Base-by-base conservation (phyloP, 75 land plant genomes). In the Selaginella tamariscina region DNA sequence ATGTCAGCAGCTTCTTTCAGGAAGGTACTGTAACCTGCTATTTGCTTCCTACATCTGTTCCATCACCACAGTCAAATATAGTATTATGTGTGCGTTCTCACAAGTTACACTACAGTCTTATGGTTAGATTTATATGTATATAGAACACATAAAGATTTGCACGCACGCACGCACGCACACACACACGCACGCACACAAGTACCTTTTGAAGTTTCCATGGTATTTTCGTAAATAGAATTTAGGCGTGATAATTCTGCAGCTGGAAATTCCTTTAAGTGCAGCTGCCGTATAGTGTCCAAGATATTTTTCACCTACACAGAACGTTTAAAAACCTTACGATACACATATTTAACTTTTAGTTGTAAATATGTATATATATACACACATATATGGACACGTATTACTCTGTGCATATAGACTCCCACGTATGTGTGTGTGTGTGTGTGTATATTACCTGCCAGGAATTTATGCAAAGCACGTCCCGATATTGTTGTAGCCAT, bases 401-500 rank as follows among this genome's bases (percentile, higher is more conserved):
- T n/a, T n/a, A n/a, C n/a, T n/a, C n/a, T n/a, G n/a, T n/a, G n/a
- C n/a, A n/a, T n/a, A n/a, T n/a, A n/a, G n/a, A n/a, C n/a, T n/a
- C n/a, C n/a, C n/a, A n/a, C n/a, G n/a, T n/a, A n/a, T n/a, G n/a
- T n/a, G n/a, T n/a, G n/a, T n/a, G n/a, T n/a, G n/a, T n/a, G n/a
- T n/a, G n/a, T n/a, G n/a, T n/a, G n/a, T n/a, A 39, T 15, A 5
- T 39, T 63, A 77, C 99, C 88, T 95, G 96, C 96, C 96, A 90
- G 71, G n/a, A 88, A 71, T 95, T 95, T 21, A 90, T 72, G 62
- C 99, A 90, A 29, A 95, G 81, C 27, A 78, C 80, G 74, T 85
- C 70, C 30, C 59, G 68, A 77, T 95, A 95, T 33, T 78, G 67
- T 56, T 75, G 11, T 39, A 15, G 49, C n/a, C n/a, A n/a, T 39